Evolutionary conservation across 139 green algal genomes (phyloP).

Genomic region (Chlamydomonas incerta): DNA sequence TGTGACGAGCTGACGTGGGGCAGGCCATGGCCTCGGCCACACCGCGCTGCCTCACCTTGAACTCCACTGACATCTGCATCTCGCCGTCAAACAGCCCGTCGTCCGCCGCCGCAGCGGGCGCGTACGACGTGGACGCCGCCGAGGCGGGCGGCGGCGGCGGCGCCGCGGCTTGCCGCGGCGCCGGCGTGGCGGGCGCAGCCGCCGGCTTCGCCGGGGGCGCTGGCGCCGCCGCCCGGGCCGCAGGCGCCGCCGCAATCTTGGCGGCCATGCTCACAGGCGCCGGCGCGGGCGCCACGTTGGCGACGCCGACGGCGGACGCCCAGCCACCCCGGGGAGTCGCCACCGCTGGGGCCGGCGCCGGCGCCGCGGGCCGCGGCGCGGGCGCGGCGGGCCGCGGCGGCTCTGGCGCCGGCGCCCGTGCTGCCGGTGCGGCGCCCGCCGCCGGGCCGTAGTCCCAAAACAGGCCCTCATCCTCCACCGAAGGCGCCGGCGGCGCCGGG

Average conservation of each 20-base stretch:
- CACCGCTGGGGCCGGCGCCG: not conserved
- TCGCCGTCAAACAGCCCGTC: slow-evolving; percentile 51
- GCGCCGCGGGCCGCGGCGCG: not conserved
- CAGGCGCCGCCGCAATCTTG: slow-evolving; percentile 12
- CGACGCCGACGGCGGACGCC: slow-evolving; percentile 3
- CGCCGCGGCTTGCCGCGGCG: not conserved
- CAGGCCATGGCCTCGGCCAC: too few species aligned
- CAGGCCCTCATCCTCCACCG: slow-evolving; percentile 55
- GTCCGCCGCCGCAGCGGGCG: not conserved
- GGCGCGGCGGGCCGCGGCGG: not conserved
- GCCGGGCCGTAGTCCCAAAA: slow-evolving; percentile 78
- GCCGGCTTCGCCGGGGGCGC: not conserved
- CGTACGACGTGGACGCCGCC: slow-evolving; percentile 24
- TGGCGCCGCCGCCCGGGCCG: not conserved
- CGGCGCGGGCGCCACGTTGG: not conserved
- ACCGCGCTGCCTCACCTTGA: slow-evolving; percentile 42
- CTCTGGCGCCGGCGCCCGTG: not conserved
- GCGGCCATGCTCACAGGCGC: not conserved
- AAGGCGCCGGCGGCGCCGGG: not conserved
- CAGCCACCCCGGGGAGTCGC: slow-evolving; percentile 7
- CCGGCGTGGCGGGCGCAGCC: not conserved
- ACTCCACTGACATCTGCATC: slow-evolving; percentile 47
- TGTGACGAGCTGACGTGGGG: too few species aligned
- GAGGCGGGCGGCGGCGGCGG: not conserved
- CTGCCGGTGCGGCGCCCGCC: not conserved